Percentiles rank a stretch among this genome's conserved stretches.
These are phyloP conservation scores for Domatiomyces catenatus DNA, from an alignment of 2,329 filamentous ascomycete species.

Conservation along the genomic window DNA sequence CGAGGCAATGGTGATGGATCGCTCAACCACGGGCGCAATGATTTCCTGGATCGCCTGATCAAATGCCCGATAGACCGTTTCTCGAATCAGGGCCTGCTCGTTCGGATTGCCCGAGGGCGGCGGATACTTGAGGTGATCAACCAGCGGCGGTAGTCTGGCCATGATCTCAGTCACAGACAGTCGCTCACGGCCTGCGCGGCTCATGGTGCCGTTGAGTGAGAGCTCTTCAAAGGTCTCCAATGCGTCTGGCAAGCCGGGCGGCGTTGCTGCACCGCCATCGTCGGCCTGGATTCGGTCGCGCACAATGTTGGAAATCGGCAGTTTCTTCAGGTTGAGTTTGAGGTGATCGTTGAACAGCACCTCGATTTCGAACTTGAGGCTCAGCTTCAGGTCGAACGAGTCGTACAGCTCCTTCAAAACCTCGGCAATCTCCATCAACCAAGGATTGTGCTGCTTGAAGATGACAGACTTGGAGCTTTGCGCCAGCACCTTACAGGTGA, in stretches of 20 bases:
- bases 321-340: slow-evolving; percentile 77
- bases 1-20: slow-evolving; percentile 92
- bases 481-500: slow-evolving; percentile 87
- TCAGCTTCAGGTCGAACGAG: slow-evolving; percentile 81
- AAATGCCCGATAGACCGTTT: slow-evolving; percentile 72
- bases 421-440: slow-evolving; percentile 91
- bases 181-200: slow-evolving; percentile 51
- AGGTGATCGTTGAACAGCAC: slow-evolving; percentile 78
- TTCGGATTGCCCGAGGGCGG: slow-evolving; percentile 63
- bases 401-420: slow-evolving; percentile 88
- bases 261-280: slow-evolving; percentile 31
- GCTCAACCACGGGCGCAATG: slow-evolving; percentile 90
- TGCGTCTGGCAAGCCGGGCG: slow-evolving; percentile 52
- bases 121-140: slow-evolving; percentile 63
- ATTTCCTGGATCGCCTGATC: slow-evolving; percentile 88
- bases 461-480: slow-evolving; percentile 74
- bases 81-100: slow-evolving; percentile 47
- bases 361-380: slow-evolving; percentile 97
- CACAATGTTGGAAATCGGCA: slow-evolving; percentile 76
- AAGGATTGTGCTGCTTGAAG: slow-evolving; percentile 89
- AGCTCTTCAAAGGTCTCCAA: slow-evolving; percentile 73
- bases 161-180: slow-evolving; percentile 66
- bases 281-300: slow-evolving; percentile 41
- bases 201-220: slow-evolving; percentile 54
- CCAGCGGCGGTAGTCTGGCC: slow-evolving; percentile 69